Conservation (phyloP, 441 rosid species). For the Erysimum pusillum region DNA sequence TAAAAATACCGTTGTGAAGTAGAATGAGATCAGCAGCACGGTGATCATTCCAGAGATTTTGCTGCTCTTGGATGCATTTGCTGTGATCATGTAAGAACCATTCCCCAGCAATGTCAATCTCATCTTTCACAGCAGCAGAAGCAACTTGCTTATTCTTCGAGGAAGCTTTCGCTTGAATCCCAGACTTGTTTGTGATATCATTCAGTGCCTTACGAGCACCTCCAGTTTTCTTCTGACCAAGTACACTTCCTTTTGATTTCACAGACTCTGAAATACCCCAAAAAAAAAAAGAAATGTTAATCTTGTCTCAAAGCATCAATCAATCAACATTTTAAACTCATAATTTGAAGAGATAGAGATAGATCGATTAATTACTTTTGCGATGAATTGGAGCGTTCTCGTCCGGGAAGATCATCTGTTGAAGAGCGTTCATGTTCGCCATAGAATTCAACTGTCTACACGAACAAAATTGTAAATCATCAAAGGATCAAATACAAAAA, state of each 20-base stretch:
- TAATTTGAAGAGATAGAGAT: not conserved
- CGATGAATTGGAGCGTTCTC: constrained; percentile 47
- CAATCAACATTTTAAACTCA: not conserved
- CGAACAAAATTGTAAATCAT: not conserved
- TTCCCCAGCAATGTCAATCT: constrained; percentile 40
- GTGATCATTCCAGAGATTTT: constrained; percentile 35
- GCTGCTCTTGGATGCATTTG: constrained; percentile 46
- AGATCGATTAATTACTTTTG: not conserved
- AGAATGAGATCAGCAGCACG: constrained; percentile 40
- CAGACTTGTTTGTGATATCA: constrained; percentile 44
- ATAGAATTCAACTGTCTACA: constrained; percentile 23
- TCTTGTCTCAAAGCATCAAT: not conserved
- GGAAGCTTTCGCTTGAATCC: constrained; percentile 29
- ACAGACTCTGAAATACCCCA: constrained; percentile 37
- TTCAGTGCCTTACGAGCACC: constrained; percentile 39
- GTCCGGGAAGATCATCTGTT: constrained; percentile 44
- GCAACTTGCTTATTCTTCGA: constrained; percentile 34
- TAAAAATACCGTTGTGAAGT: constrained; percentile 36
- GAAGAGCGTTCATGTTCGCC: constrained; percentile 43
- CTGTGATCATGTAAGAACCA: constrained; percentile 44
- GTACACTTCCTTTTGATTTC: constrained; percentile 35
- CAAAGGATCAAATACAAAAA: not conserved
- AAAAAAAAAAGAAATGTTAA: not conserved
- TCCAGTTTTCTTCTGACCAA: constrained; percentile 45
- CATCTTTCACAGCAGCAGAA: constrained; percentile 14